phyloP scores from a whole-genome alignment of 129 eudicot species.

The Solidago caesia region DNA sequence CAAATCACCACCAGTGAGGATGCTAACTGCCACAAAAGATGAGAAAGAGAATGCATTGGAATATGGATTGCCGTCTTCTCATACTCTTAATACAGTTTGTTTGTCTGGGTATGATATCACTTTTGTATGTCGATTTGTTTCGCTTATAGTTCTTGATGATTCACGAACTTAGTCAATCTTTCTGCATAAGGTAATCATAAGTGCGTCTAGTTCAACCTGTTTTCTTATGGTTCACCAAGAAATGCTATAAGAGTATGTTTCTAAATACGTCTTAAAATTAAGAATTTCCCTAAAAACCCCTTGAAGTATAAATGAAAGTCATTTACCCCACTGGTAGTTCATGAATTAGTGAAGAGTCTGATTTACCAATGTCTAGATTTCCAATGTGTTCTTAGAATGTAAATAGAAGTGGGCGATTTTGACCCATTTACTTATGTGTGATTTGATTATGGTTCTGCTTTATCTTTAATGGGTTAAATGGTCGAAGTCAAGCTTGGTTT shows the following conservation, averaged over 20 bases:
- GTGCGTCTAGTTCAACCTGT: neutral
- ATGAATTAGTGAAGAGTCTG: neutral
- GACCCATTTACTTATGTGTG: no score
- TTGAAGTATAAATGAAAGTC: neutral
- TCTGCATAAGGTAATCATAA: neutral
- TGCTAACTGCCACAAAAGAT: conserved; percentile 81
- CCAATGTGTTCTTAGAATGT: neutral
- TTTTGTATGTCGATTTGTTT: neutral
- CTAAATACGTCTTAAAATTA: neutral
- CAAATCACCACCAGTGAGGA: conserved; percentile 77
- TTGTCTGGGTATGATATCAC: conserved; percentile 67
- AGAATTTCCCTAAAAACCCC: neutral
- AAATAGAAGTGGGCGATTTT: no score
- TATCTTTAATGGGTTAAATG: neutral
- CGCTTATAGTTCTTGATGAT: neutral
- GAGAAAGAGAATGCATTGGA: conserved; percentile 95
- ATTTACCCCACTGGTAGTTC: neutral
- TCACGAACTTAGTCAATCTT: neutral
- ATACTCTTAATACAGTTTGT: conserved; percentile 94
- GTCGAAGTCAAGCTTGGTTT: no score
- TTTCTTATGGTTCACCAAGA: neutral
- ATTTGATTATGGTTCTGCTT: neutral
- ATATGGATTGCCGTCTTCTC: conserved; percentile 95
- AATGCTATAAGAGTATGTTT: neutral
- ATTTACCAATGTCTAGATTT: neutral